These are phyloP conservation scores for Nannizziopsis barbatae DNA, from an alignment of 2,329 filamentous ascomycete genomes.

Conservation along the genomic window DNA sequence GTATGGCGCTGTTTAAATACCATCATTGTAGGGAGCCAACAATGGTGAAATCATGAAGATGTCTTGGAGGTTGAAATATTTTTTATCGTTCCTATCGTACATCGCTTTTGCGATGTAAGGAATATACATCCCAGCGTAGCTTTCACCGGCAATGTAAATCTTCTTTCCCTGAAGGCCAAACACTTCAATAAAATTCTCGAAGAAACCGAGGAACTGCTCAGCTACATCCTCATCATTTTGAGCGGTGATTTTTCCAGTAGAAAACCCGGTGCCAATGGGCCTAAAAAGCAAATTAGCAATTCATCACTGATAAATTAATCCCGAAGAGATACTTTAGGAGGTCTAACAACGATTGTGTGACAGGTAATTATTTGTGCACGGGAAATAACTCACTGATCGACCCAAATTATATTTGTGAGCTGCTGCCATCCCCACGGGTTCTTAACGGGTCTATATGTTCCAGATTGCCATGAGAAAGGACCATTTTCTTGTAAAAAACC, in stretches of 20 bases:
- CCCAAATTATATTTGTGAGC: conserved; percentile 65
- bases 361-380: neutral
- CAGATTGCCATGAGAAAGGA: conserved; percentile 56
- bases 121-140: conserved; percentile 56
- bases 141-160: conserved; percentile 63
- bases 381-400: conserved; percentile 48
- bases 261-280: conserved; percentile 54
- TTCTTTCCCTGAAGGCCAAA: conserved; percentile 58
- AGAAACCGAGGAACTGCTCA: conserved; percentile 64
- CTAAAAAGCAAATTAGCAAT: conserved; percentile 19
- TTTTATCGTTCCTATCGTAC: conserved; percentile 54
- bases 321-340: neutral
- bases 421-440: conserved; percentile 67
- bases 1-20: conserved; percentile 14
- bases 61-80: conserved; percentile 56
- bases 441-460: conserved; percentile 52
- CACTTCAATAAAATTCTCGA: conserved; percentile 62
- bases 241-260: conserved; percentile 52
- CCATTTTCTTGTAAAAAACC: conserved; percentile 69
- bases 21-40: conserved; percentile 46
- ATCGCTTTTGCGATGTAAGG: conserved; percentile 65
- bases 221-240: conserved; percentile 57
- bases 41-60: conserved; percentile 64
- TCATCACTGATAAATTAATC: neutral
- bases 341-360: neutral